phyloP scores from a whole-genome alignment of 768 basidiomycete genomes.

The Russula ochroleuca region DNA sequence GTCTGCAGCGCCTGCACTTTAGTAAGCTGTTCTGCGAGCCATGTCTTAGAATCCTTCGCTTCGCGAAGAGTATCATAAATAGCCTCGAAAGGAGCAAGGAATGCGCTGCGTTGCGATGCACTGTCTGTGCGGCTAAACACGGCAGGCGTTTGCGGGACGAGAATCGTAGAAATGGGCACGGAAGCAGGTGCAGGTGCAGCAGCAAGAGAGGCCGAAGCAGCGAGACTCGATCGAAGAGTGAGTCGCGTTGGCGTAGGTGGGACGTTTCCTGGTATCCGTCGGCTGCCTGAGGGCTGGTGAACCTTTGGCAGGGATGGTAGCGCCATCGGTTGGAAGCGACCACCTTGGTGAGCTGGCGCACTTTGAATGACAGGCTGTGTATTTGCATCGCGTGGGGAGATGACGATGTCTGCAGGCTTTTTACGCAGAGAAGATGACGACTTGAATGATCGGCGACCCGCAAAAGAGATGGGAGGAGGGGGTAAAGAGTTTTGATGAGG shows the following conservation, averaged over 20 bases:
- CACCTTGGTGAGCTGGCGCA: conserved; percentile 63
- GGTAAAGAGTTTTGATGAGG: conserved; percentile 46
- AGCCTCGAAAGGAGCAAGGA: conserved; percentile 74
- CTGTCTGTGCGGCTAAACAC: conserved; percentile 58
- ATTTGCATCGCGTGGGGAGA: conserved; percentile 60
- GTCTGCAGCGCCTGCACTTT: conserved; percentile 55
- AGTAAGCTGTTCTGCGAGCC: conserved; percentile 70
- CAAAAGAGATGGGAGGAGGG: conserved; percentile 73
- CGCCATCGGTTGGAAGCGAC: conserved; percentile 30
- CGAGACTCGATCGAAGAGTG: conserved; percentile 29
- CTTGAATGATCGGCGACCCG: conserved; percentile 65
- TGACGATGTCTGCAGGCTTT: conserved; percentile 77
- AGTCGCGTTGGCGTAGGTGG: conserved; percentile 28
- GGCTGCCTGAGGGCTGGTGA: conserved; percentile 17
- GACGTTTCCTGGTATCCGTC: conserved; percentile 26
- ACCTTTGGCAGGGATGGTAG: conserved; percentile 26
- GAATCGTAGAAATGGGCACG: conserved; percentile 60
- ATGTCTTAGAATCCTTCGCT: conserved; percentile 69
- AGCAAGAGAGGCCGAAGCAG: conserved; percentile 25
- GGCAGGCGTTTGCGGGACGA: conserved; percentile 69
- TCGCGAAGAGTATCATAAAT: conserved; percentile 86
- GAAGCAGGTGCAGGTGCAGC: conserved; percentile 41
- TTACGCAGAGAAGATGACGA: conserved; percentile 48
- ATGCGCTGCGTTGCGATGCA: conserved; percentile 64
- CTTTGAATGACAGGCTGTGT: conserved; percentile 67